Percentiles rank a stretch among this genome's conserved stretches.
Conservation (phyloP, 2,329 filamentous ascomycete genomes). For the Talaromyces sp. region DNA sequence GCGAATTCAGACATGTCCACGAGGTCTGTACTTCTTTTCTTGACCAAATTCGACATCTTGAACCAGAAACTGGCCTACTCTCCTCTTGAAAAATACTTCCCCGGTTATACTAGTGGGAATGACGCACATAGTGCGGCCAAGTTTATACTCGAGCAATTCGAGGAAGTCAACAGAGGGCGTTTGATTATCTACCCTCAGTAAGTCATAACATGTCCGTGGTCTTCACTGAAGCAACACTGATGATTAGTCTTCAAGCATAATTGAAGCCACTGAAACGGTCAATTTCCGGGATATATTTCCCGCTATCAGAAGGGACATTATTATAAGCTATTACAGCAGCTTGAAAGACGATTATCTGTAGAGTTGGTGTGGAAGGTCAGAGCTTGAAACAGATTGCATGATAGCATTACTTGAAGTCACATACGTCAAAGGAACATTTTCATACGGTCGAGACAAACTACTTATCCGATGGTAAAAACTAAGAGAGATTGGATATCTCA, state of each 20-base stretch:
- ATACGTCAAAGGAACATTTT: not conserved
- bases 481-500: not conserved
- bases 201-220: not conserved
- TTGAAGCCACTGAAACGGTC: not conserved
- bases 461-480: no score
- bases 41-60: conserved; percentile 7
- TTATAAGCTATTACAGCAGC: not conserved
- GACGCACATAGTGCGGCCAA: not conserved
- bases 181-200: not conserved
- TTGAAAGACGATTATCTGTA: not conserved
- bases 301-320: not conserved
- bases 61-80: not conserved
- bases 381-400: not conserved
- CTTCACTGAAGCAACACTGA: not conserved
- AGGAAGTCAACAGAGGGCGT: not conserved
- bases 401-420: not conserved
- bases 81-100: conserved; percentile 6
- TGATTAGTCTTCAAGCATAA: conserved; percentile 1
- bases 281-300: not conserved
- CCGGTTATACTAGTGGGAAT: not conserved
- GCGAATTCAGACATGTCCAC: not conserved
- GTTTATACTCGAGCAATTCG: conserved; percentile 1
- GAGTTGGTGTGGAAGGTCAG: not conserved
- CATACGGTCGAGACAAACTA: not conserved
- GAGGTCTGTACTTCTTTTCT: not conserved